Evolutionary conservation across 306 rosid species (phyloP).

Genomic region (Gastrolobium villosum): DNA sequence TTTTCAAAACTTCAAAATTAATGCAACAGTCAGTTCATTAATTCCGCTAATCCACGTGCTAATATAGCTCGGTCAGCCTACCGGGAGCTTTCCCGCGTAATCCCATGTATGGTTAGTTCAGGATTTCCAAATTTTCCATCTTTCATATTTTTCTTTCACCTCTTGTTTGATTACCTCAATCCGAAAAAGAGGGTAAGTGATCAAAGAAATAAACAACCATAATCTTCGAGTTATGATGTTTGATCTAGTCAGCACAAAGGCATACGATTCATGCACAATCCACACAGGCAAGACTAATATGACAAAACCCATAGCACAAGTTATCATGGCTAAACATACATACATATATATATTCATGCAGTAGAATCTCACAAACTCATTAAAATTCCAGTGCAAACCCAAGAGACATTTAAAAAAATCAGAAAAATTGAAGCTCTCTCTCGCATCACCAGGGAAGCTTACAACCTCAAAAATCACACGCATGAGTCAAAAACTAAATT

Average conservation of each 20-base stretch:
- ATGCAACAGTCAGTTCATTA: neutral
- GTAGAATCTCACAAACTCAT: slow-evolving; percentile 37
- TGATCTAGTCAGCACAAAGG: neutral
- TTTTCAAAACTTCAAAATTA: neutral
- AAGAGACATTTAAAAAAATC: neutral
- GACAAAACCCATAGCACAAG: neutral
- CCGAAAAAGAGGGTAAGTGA: neutral
- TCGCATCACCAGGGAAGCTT: neutral
- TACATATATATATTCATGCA: neutral
- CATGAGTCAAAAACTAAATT: neutral
- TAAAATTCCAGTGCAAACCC: slow-evolving; percentile 8
- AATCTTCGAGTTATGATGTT: neutral
- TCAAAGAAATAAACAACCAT: neutral
- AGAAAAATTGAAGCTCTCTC: slow-evolving; percentile 12
- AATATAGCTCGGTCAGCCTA: neutral
- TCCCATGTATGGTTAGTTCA: neutral
- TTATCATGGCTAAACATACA: neutral
- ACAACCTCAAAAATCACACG: slow-evolving; percentile 4
- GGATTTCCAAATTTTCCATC: neutral
- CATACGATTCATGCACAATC: slow-evolving; percentile 1
- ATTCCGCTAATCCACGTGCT: neutral
- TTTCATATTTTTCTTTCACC: neutral
- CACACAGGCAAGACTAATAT: neutral
- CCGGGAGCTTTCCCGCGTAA: neutral
- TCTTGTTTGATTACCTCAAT: neutral